Evolutionary conservation across 768 basidiomycete species (phyloP).

Genomic region (Podaxis sp.): DNA sequence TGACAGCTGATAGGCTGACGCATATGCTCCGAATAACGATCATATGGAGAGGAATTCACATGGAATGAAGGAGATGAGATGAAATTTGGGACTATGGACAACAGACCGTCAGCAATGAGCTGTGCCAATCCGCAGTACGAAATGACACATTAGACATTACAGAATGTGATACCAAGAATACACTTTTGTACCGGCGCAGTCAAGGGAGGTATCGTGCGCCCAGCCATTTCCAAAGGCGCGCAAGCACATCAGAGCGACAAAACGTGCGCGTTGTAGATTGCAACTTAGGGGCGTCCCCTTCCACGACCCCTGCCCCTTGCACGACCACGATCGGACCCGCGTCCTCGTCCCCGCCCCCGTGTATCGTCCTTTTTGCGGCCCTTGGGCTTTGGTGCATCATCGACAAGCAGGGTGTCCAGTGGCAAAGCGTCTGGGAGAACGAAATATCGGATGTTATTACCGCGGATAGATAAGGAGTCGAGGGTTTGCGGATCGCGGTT

Average conservation of each 20-base stretch:
- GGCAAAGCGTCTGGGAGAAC: conserved; percentile 97
- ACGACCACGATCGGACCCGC: conserved; percentile 50
- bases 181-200: conserved; percentile 5
- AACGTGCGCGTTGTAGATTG: conserved; percentile 16
- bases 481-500: conserved; percentile 86
- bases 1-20: neutral
- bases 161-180: conserved; percentile 3
- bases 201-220: neutral
- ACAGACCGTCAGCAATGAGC: neutral
- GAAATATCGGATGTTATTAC: conserved; percentile 96
- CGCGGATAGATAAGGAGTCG: conserved; percentile 90
- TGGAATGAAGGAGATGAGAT: neutral
- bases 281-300: conserved; percentile 25
- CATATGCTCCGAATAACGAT: neutral
- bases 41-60: neutral
- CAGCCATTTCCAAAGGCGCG: neutral
- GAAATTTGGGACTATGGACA: conserved; percentile 2
- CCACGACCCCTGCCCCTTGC: conserved; percentile 41
- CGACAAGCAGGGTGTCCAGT: conserved; percentile 93
- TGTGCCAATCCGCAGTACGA: neutral
- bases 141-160: conserved; percentile 2
- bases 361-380: conserved; percentile 84
- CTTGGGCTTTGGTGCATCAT: conserved; percentile 97
- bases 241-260: neutral
- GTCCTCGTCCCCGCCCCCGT: conserved; percentile 62